Conservation (phyloP, 2,329 filamentous ascomycete species). For the Ascocoryne sarcoides region DNA sequence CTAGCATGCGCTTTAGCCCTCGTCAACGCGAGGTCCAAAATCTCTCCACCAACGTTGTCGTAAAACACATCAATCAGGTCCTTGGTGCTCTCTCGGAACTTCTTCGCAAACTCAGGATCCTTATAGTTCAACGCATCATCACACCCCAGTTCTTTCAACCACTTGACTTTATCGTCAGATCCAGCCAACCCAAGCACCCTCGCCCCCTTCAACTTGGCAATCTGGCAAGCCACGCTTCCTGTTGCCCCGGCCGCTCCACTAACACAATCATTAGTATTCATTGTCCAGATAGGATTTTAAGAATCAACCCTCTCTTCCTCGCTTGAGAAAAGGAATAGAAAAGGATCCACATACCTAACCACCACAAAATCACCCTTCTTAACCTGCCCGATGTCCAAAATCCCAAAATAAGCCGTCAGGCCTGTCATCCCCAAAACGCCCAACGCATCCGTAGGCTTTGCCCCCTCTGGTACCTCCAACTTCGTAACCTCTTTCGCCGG, state of each 20-base stretch:
- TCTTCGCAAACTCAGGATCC: slow-evolving; percentile 47
- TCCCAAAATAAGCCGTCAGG: slow-evolving; percentile 68
- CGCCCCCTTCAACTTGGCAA: slow-evolving; percentile 62
- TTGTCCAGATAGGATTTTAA: too few relatives aligned
- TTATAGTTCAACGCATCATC: slow-evolving; percentile 65
- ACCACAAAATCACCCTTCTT: slow-evolving; percentile 66
- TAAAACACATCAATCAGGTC: slow-evolving; percentile 61
- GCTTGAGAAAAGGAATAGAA: too few relatives aligned
- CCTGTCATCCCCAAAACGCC: slow-evolving; percentile 58
- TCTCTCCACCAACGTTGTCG: slow-evolving; percentile 66
- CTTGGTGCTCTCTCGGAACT: slow-evolving; percentile 52
- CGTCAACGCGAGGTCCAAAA: slow-evolving; percentile 55
- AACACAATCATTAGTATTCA: too few relatives aligned
- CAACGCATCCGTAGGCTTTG: slow-evolving; percentile 48
- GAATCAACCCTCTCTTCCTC: too few relatives aligned
- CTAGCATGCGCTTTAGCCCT: slow-evolving; percentile 54
- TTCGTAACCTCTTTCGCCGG: slow-evolving; percentile 40
- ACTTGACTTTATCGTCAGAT: slow-evolving; percentile 56
- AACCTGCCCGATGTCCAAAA: slow-evolving; percentile 58
- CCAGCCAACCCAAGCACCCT: slow-evolving; percentile 57
- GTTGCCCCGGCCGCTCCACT: slow-evolving; percentile 72
- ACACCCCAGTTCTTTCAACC: slow-evolving; percentile 58
- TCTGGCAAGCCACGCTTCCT: slow-evolving; percentile 67
- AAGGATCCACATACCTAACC: too few relatives aligned
- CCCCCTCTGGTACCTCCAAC: slow-evolving; percentile 33